Conservation (phyloP, 345 rosid genomes). For the Populus ilicifolia region DNA sequence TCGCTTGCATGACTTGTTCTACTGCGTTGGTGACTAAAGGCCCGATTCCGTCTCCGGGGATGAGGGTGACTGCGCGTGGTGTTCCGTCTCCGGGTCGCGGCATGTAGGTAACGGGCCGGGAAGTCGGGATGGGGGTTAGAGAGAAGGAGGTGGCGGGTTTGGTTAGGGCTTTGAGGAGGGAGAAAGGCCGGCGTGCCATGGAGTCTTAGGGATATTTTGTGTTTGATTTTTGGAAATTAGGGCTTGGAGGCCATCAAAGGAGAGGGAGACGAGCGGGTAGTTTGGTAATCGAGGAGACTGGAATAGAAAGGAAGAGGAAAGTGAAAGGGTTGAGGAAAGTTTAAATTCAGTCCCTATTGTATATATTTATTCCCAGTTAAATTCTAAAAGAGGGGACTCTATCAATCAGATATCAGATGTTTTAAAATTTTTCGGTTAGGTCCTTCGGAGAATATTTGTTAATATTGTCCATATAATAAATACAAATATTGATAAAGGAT, state of each 20-base stretch:
- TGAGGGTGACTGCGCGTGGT: slow-evolving; percentile 71
- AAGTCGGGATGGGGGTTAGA: not conserved
- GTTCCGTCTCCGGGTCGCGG: slow-evolving; percentile 97
- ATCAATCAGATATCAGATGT: not conserved
- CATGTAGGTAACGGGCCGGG: slow-evolving; percentile 93
- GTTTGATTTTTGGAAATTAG: not conserved
- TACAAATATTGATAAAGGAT: no score
- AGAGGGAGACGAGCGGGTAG: not conserved
- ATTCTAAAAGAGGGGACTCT: not conserved
- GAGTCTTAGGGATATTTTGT: not conserved
- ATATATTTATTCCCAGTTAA: not conserved
- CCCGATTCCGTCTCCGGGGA: slow-evolving; percentile 93
- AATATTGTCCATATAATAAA: not conserved
- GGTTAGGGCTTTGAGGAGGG: not conserved
- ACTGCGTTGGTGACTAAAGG: slow-evolving; percentile 85
- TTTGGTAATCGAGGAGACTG: not conserved
- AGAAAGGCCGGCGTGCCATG: not conserved
- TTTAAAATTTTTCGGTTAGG: not conserved
- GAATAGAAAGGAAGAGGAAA: not conserved
- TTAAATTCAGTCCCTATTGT: not conserved
- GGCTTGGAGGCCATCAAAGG: not conserved
- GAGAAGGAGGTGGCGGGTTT: not conserved
- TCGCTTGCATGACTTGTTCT: slow-evolving; percentile 84
- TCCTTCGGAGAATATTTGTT: not conserved
- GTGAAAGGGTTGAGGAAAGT: not conserved